These are phyloP conservation scores for Leccinum boreale DNA, from an alignment of 768 basidiomycete genomes.

Conservation along the genomic window DNA sequence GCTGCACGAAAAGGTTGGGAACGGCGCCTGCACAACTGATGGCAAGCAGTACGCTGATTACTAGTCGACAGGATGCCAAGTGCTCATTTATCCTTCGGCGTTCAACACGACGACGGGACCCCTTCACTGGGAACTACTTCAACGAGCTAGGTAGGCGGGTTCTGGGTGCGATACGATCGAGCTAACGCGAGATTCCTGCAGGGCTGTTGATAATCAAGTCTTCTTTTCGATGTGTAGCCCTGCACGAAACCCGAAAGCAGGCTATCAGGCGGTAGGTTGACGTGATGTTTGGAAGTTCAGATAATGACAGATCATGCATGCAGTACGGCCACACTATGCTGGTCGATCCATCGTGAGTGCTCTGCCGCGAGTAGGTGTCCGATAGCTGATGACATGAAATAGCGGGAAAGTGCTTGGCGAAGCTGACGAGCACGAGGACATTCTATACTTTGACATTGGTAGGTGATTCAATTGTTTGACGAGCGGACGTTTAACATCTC, in stretches of 20 bases:
- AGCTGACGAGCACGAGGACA: conserved; percentile 73
- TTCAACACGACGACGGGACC: conserved; percentile 97
- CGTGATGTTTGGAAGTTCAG: not conserved
- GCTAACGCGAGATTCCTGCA: conserved; percentile 30
- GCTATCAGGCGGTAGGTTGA: conserved; percentile 79
- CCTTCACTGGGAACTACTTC: conserved; percentile 92
- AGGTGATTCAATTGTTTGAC: conserved; percentile 26
- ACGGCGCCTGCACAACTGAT: not conserved
- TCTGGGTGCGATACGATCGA: not conserved
- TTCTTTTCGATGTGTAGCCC: conserved; percentile 96
- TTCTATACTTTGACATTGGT: conserved; percentile 83
- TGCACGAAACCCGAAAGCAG: conserved; percentile 75
- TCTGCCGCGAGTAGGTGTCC: not conserved
- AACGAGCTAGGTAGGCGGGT: conserved; percentile 64
- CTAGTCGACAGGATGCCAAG: conserved; percentile 63
- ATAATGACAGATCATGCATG: not conserved
- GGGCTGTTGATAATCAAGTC: conserved; percentile 97
- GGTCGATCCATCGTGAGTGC: conserved; percentile 80
- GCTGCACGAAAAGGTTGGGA: conserved; percentile 76
- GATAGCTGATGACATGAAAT: conserved; percentile 7
- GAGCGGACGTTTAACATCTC: conserved; percentile 12
- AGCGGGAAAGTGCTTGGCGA: conserved; percentile 77
- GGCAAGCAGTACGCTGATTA: not conserved
- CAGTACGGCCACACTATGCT: conserved; percentile 92
- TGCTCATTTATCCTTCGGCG: conserved; percentile 89